Evolutionary conservation across 306 rosid species (phyloP), one percentile per base, ranked within the genome.

Genomic region (Pyrus communis): DNA sequence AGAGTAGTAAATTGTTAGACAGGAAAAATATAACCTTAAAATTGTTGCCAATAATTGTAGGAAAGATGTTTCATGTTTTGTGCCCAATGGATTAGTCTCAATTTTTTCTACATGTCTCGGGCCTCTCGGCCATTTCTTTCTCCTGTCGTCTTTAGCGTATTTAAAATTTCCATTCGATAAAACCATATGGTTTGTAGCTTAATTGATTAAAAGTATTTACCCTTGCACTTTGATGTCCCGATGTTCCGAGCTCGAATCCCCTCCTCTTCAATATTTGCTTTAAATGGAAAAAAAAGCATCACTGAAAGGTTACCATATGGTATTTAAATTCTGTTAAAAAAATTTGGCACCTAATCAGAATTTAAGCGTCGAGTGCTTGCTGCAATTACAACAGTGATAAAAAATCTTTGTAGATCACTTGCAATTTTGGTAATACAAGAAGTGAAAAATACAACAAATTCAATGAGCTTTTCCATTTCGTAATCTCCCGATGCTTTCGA

Each of bases 41-140:
- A 76, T 21, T 43, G 79, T 73, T 77, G 75, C 62, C 40, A 88
- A 86, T 83, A 89, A 83, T 86, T 79, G 72, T 72, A 79, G 77
- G 77, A 49, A 54, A 81, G 30, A 67, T 73, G 73, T 63, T 63
- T 63, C 60, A 23, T 23, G 30, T 60, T 60, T 11, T 4, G 30
- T 25, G 33, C 66, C 27, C 66, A 25, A 12, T 13, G 30, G 19
- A 1, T 4, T 49, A 60, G 66, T 60, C 66, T 3, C 66, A 60
- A 15, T 15, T 15, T 49, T 49, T 25, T 25, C 19, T 12, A 2
- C 66, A 15, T 49, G 55, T 49, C 55, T 49, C 7, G 33, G 33
- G 5, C 33, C 33, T 30, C 33, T 30, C 54, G 6, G 9, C 21
- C 55, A 5, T 49, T 49, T 49, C 55, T 15, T 14, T 46, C 18